phyloP scores from a whole-genome alignment of 805 yeast genomes.

The Cyberlindnera mississippiensis region DNA sequence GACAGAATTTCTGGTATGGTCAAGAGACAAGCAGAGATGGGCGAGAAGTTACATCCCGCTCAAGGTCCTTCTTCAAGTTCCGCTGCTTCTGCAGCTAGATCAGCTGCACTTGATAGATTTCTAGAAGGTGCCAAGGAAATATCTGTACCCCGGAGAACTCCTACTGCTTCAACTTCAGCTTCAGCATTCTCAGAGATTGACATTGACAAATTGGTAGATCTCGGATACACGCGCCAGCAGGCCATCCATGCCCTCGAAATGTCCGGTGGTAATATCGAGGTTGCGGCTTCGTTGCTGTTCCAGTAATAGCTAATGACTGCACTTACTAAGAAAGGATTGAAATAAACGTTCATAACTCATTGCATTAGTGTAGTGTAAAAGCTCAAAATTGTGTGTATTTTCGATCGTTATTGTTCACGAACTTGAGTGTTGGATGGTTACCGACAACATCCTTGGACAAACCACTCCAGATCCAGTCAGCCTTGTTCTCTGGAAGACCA shows the following conservation, averaged over 20 bases:
- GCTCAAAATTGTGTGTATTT: too few relatives aligned
- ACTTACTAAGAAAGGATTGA: background rate
- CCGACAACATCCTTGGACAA: constrained; percentile 26
- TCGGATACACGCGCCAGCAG: constrained; percentile 69
- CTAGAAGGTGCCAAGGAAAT: constrained; percentile 1
- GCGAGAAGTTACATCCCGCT: constrained; percentile 2
- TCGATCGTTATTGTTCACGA: constrained; percentile 5
- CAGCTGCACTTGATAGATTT: background rate
- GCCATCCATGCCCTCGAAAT: constrained; percentile 61
- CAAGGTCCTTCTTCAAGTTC: background rate
- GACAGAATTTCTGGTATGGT: background rate
- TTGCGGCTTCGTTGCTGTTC: constrained; percentile 81
- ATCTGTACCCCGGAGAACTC: background rate
- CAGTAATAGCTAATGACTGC: constrained; percentile 25
- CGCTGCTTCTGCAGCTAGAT: constrained; percentile 8
- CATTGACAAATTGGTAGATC: constrained; percentile 46
- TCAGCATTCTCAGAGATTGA: constrained; percentile 32
- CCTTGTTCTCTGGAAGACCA: constrained; percentile 42
- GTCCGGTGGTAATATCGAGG: constrained; percentile 74
- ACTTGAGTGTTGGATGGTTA: constrained; percentile 26
- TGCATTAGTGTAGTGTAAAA: too few relatives aligned
- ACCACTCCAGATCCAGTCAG: constrained; percentile 34
- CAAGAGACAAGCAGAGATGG: background rate
- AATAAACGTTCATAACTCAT: too few relatives aligned
- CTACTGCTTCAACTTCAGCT: background rate